Evolutionary conservation across 106 monocot species (phyloP), one percentile per base, ranked within the genome.

Genomic region (Platanthera guangdongensis): DNA sequence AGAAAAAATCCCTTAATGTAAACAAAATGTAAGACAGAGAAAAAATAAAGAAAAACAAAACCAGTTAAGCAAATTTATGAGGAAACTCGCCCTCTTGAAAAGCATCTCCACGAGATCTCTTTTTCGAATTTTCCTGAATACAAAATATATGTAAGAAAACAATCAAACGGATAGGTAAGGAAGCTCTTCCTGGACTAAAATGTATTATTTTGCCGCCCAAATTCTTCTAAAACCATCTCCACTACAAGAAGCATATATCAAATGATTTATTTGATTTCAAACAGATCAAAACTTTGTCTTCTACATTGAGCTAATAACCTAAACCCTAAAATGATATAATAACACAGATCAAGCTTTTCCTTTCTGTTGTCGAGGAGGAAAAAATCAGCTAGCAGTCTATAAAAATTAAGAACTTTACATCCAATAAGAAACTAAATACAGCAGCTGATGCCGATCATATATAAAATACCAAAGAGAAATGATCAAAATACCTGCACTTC

Each of bases 401-500:
- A 53, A 21, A 19, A 19, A 65, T 28, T 11, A 65, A 65, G 32
- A 63, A 63, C 19, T 7, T 22, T 63, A 21, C 62, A 25, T 8
- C 18, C 62, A 62, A 55, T 5, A 62, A 62, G 22, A 62, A 21
- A 62, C 6, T 8, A 5, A 63, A 63, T 0, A 63, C 62, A 63
- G 62, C 6, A 22, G 9, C 18, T 63, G 9, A 63, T 39, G 9
- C 18, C 25, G 9, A 63, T 39, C 39, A 39, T 39, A 39, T 39
- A 39, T 39, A 39, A 63, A 16, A 22, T 63, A 8, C 25, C 19
- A 22, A 63, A 7, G 13, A 63, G 13, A 63, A 28, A 63, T 25
- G 8, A 21, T 63, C 5, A 65, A 19, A 52, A 74, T 77, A 90
- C 90, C 85, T 83, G 81, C 4, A 48, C 50, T 5, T 81, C 85